A percentile compares a stretch with the other conserved stretches of the same genome.
These are phyloP conservation scores for Ogataea trehalophila DNA, from an alignment of 805 yeast genomes.

Conservation along the genomic window DNA sequence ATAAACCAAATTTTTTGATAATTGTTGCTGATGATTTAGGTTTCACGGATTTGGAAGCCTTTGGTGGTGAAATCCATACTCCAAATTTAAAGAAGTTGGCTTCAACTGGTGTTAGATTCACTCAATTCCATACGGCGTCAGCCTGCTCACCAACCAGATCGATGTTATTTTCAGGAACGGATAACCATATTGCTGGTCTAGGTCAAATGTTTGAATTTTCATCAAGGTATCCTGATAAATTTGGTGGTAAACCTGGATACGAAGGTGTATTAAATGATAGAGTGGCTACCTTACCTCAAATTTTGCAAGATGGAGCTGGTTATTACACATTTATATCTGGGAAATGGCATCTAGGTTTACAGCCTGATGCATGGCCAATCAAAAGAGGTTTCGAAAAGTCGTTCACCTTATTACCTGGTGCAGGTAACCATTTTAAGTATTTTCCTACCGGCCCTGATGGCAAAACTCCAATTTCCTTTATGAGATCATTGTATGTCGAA, in stretches of 20 bases:
- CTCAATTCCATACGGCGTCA: constrained; percentile 59
- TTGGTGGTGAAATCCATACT: constrained; percentile 55
- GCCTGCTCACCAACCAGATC: constrained; percentile 65
- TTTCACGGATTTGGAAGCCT: constrained; percentile 48
- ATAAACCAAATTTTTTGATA: constrained; percentile 45
- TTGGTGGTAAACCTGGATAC: constrained; percentile 46
- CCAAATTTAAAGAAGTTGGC: constrained; percentile 47
- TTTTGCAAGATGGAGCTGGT: constrained; percentile 39
- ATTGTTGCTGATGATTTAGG: constrained; percentile 62
- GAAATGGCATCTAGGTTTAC: constrained; percentile 57
- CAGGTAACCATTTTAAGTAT: constrained; percentile 51
- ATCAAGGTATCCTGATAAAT: constrained; percentile 32
- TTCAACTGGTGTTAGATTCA: constrained; percentile 41
- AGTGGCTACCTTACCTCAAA: constrained; percentile 51
- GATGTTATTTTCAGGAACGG: constrained; percentile 56
- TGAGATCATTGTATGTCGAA: constrained; percentile 37
- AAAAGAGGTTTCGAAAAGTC: constrained; percentile 47
- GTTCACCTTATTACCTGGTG: constrained; percentile 49
- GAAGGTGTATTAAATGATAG: constrained; percentile 48
- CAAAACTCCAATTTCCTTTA: constrained; percentile 25
- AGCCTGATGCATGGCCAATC: constrained; percentile 43
- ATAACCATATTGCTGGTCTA: constrained; percentile 55
- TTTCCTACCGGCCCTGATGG: constrained; percentile 32
- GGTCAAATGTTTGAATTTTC: constrained; percentile 54
- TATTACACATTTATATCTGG: constrained; percentile 51